phyloP scores from a whole-genome alignment of 192 early-diverging fungal species.

The Dissophora ornata region DNA sequence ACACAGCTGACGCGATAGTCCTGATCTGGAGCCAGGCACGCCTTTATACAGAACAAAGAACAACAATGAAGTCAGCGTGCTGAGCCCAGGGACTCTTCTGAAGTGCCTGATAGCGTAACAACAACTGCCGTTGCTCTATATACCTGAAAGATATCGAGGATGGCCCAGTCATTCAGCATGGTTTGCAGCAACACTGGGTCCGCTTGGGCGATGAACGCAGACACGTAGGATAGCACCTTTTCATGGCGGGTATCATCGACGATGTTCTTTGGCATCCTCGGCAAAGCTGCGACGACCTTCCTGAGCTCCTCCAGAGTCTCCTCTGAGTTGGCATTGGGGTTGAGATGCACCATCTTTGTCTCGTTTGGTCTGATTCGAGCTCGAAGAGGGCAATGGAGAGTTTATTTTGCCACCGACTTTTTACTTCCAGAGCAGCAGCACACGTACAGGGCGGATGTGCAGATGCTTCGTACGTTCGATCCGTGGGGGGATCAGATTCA shows the following conservation, averaged over 20 bases:
- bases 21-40: constrained; percentile 25
- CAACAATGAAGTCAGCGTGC: too few species aligned
- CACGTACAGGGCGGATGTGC: too few species aligned
- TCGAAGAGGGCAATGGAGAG: too few species aligned
- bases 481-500: too few species aligned
- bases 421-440: too few species aligned
- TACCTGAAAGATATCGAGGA: constrained; percentile 55
- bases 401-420: too few species aligned
- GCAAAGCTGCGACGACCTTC: constrained; percentile 67
- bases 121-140: not conserved
- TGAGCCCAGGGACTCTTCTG: too few species aligned
- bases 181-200: constrained; percentile 30
- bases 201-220: constrained; percentile 51
- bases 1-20: constrained; percentile 57
- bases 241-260: constrained; percentile 83
- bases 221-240: constrained; percentile 76
- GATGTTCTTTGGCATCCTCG: constrained; percentile 74
- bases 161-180: constrained; percentile 55
- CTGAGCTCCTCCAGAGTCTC: constrained; percentile 47
- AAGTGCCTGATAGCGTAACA: too few species aligned
- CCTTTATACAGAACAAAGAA: constrained; percentile 11
- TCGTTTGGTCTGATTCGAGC: too few species aligned
- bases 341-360: constrained; percentile 22
- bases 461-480: too few species aligned
- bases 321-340: constrained; percentile 23